These are phyloP conservation scores for Aspergillus heteromorphus DNA, from an alignment of 495 filamentous ascomycete genomes.

Conservation along the genomic window DNA sequence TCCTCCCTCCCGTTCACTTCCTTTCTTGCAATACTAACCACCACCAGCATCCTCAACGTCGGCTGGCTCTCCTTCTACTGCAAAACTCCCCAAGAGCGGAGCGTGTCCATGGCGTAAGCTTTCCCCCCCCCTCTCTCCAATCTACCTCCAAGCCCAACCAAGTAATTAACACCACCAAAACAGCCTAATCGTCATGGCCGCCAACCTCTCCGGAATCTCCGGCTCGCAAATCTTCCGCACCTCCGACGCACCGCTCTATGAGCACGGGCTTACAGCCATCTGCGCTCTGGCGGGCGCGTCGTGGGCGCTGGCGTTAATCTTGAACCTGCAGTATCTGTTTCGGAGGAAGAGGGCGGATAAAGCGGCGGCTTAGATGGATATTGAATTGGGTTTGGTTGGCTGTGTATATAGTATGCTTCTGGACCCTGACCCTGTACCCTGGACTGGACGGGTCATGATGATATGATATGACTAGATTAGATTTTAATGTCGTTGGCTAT, in stretches of 20 bases:
- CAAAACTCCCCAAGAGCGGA: constrained; percentile 40
- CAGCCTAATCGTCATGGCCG: constrained; percentile 51
- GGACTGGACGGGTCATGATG: too few relatives aligned
- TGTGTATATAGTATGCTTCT: too few relatives aligned
- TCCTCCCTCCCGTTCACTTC: background rate
- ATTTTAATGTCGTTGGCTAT: too few relatives aligned
- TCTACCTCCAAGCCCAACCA: background rate
- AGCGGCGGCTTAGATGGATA: background rate
- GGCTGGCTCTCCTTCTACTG: constrained; percentile 47
- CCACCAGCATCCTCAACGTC: constrained; percentile 37
- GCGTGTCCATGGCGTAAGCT: constrained; percentile 49
- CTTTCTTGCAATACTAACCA: background rate
- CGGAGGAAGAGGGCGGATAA: background rate
- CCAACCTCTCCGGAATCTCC: constrained; percentile 47
- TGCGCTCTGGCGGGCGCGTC: constrained; percentile 27
- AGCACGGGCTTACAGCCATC: constrained; percentile 35
- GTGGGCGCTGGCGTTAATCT: constrained; percentile 20
- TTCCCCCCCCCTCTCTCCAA: background rate
- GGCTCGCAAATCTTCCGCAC: constrained; percentile 51
- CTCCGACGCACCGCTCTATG: constrained; percentile 46
- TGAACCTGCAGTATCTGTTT: constrained; percentile 19
- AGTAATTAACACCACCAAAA: background rate
- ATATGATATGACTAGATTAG: too few relatives aligned
- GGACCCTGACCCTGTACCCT: too few relatives aligned
- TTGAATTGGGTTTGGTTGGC: too few relatives aligned